phyloP scores from a whole-genome alignment of 345 rosid species.

The Stellera chamaejasme region DNA sequence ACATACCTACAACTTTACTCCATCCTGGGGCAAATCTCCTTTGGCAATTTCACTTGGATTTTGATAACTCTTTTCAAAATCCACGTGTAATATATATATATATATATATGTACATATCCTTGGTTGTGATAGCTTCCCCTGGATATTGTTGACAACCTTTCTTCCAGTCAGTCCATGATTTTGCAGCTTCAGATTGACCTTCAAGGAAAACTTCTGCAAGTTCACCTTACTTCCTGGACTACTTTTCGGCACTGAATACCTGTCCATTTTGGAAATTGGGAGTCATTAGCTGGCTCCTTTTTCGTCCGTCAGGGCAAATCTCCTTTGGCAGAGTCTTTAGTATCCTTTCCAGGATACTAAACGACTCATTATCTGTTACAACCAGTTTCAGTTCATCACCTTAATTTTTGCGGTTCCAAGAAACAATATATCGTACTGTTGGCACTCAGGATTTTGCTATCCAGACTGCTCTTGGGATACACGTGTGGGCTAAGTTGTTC shows the following conservation, averaged over 20 bases:
- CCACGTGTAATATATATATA: conserved; percentile 2
- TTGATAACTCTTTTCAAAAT: conserved; percentile 5
- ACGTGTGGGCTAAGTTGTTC: too few relatives aligned
- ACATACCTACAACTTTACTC: conserved; percentile 9
- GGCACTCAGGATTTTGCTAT: too few relatives aligned
- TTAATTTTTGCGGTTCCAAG: background rate
- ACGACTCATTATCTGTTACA: conserved; percentile 7
- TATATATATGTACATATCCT: conserved; percentile 11
- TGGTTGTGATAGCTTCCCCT: conserved; percentile 43
- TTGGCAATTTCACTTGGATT: conserved; percentile 27
- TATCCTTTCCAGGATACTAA: conserved; percentile 14
- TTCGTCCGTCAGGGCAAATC: conserved; percentile 21
- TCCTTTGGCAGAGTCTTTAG: conserved; percentile 33
- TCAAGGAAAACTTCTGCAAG: conserved; percentile 2
- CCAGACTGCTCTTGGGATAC: too few relatives aligned
- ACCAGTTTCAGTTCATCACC: background rate
- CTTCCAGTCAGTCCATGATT: conserved; percentile 12
- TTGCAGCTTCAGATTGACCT: conserved; percentile 19
- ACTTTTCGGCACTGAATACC: conserved; percentile 24
- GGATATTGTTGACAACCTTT: conserved; percentile 26
- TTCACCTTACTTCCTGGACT: conserved; percentile 5
- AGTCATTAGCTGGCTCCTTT: conserved; percentile 25
- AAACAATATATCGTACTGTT: too few relatives aligned
- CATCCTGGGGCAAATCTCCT: conserved; percentile 38
- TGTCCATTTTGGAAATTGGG: conserved; percentile 28